Evolutionary conservation across 805 yeast species (phyloP).

Genomic region (Wickerhamomyces mucosus): DNA sequence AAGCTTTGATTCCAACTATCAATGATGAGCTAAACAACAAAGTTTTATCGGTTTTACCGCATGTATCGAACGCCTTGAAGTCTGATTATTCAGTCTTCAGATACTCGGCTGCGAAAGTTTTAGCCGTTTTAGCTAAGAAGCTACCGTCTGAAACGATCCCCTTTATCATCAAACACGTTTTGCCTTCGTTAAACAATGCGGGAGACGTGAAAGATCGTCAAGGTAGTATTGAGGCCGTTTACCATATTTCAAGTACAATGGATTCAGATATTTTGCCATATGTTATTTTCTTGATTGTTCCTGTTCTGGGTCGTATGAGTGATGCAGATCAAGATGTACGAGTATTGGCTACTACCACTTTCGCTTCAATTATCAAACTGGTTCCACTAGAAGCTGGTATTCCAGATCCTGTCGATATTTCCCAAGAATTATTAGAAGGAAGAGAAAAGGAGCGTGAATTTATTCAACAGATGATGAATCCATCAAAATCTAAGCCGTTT

Average conservation of each 20-base stretch:
- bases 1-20: slow-evolving; percentile 63
- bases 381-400: slow-evolving; percentile 98
- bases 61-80: slow-evolving; percentile 42
- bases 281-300: slow-evolving; percentile 90
- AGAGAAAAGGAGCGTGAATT: slow-evolving; percentile 92
- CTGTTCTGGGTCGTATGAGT: slow-evolving; percentile 96
- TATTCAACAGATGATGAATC: slow-evolving; percentile 96
- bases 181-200: slow-evolving; percentile 77
- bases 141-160: slow-evolving; percentile 68
- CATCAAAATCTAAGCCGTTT: slow-evolving; percentile 79
- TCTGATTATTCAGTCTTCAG: slow-evolving; percentile 77
- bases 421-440: slow-evolving; percentile 71
- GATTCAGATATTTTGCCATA: slow-evolving; percentile 86
- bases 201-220: slow-evolving; percentile 66
- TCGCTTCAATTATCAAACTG: slow-evolving; percentile 89
- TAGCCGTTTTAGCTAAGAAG: slow-evolving; percentile 68
- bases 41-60: slow-evolving; percentile 43
- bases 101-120: slow-evolving; percentile 82
- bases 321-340: slow-evolving; percentile 88
- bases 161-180: slow-evolving; percentile 60
- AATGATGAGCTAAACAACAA: slow-evolving; percentile 36
- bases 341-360: slow-evolving; percentile 85
- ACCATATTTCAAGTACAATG: slow-evolving; percentile 78
- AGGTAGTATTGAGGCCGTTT: slow-evolving; percentile 88
- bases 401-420: slow-evolving; percentile 89